phyloP scores from a whole-genome alignment of 352 stramenopile species.

The Globisporangium mamillatum region DNA sequence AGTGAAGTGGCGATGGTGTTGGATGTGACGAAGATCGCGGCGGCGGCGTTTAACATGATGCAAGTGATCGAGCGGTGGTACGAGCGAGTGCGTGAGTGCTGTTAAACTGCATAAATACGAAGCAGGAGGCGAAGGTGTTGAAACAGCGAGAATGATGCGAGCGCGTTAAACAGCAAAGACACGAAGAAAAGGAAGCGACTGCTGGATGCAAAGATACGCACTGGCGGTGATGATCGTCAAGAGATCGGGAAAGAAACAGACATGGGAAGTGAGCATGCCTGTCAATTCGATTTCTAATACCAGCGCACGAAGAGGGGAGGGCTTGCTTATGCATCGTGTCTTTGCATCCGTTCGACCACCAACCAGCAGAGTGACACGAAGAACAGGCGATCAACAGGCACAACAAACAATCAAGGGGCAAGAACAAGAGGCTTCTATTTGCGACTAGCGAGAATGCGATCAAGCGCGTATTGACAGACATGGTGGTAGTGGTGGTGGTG shows the following conservation, averaged over 20 bases:
- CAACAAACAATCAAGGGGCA: not conserved
- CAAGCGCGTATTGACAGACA: not conserved
- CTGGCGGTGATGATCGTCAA: not conserved
- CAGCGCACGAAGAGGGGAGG: not conserved
- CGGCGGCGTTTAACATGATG: not conserved
- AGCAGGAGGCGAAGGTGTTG: not conserved
- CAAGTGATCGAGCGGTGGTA: not conserved
- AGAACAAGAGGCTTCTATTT: not conserved
- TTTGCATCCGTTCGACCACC: conserved; percentile 8
- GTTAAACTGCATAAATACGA: conserved; percentile 1
- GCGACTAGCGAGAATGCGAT: not conserved
- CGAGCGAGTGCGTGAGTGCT: not conserved
- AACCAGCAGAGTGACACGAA: not conserved
- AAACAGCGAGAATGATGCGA: not conserved
- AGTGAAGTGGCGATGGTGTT: not conserved
- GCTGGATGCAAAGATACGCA: conserved; percentile 4
- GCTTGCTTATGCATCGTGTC: not conserved
- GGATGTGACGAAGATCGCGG: not conserved
- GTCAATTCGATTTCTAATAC: not conserved
- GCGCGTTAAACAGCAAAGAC: conserved; percentile 15
- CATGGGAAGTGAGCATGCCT: conserved; percentile 3
- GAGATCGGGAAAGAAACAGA: not conserved
- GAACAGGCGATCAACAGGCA: not conserved
- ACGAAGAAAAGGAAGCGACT: conserved; percentile 1
- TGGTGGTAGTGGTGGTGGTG: not conserved